Conservation (phyloP, 805 yeast species). For the Candida pseudoglaebosa region DNA sequence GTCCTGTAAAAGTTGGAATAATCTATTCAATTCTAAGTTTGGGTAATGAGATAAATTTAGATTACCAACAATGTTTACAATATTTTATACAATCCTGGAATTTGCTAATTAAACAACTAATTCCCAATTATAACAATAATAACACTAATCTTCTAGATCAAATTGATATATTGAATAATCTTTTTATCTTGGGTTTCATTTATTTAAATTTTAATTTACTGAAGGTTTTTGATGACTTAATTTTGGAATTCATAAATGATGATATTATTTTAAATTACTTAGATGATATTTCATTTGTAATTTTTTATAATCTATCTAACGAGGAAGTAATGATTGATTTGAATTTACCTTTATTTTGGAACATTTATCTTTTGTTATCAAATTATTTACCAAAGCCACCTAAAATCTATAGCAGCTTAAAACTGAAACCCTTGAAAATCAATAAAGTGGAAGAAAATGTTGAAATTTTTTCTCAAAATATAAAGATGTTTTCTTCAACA, state of each 20-base stretch:
- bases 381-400: conserved; percentile 43
- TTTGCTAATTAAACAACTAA: conserved; percentile 29
- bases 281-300: conserved; percentile 43
- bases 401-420: conserved; percentile 17
- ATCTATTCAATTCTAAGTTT: conserved; percentile 43
- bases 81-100: conserved; percentile 46
- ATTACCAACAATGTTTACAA: conserved; percentile 28
- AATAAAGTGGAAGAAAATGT: too few species aligned
- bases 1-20: conserved; percentile 34
- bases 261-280: conserved; percentile 48
- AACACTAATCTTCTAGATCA: conserved; percentile 24
- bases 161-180: conserved; percentile 41
- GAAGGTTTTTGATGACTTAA: background rate
- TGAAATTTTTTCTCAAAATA: too few species aligned
- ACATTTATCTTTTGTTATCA: conserved; percentile 45
- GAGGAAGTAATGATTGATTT: conserved; percentile 22
- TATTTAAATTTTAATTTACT: conserved; percentile 35
- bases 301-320: conserved; percentile 31
- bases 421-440: conserved; percentile 1
- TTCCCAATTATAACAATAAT: conserved; percentile 28
- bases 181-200: conserved; percentile 42
- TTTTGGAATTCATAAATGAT: conserved; percentile 28
- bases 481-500: too few species aligned
- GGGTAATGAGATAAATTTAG: conserved; percentile 31
- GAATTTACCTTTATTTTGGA: conserved; percentile 41